Conservation (phyloP, 495 filamentous ascomycete genomes). For the Aspergillus saccharolyticus region DNA sequence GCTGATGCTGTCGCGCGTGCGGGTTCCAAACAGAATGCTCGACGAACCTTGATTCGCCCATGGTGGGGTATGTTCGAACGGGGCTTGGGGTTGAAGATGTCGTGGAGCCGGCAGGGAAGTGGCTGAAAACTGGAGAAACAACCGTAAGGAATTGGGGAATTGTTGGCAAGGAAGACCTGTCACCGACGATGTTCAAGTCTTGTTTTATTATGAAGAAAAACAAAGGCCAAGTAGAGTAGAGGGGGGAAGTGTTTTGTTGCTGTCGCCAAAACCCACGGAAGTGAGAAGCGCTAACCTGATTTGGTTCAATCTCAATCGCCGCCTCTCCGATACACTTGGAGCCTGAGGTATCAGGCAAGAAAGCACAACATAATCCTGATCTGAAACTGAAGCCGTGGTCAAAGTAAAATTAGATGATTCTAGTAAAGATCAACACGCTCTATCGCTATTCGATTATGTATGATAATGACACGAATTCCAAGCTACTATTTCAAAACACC, state of each 20-base stretch:
- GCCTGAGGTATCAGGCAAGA: slow-evolving; percentile 16
- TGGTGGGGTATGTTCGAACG: slow-evolving; percentile 36
- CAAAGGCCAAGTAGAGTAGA: slow-evolving; percentile 24
- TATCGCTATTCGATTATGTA: slow-evolving; percentile 17
- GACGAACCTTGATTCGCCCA: slow-evolving; percentile 53
- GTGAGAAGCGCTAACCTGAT: slow-evolving; percentile 26
- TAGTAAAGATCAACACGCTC: neutral
- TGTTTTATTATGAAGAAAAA: slow-evolving; percentile 27
- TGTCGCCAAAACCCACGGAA: slow-evolving; percentile 39
- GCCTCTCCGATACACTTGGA: slow-evolving; percentile 17
- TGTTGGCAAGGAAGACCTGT: slow-evolving; percentile 9
- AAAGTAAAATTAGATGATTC: neutral
- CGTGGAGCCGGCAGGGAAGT: neutral
- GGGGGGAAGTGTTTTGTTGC: slow-evolving; percentile 38
- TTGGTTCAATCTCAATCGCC: slow-evolving; percentile 27
- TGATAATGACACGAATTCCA: slow-evolving; percentile 9
- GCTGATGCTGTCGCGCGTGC: neutral
- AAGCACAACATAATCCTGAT: neutral
- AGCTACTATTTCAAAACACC: slow-evolving; percentile 1
- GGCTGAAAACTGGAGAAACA: slow-evolving; percentile 4
- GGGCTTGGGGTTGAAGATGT: slow-evolving; percentile 3
- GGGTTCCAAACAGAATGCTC: neutral
- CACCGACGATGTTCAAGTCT: slow-evolving; percentile 15
- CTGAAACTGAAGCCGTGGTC: neutral
- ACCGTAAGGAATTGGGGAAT: neutral